Evolutionary conservation across 139 green algal genomes (phyloP), one percentile per base, ranked within the genome.

Genomic region (Astrephomene gubernaculifera): DNA sequence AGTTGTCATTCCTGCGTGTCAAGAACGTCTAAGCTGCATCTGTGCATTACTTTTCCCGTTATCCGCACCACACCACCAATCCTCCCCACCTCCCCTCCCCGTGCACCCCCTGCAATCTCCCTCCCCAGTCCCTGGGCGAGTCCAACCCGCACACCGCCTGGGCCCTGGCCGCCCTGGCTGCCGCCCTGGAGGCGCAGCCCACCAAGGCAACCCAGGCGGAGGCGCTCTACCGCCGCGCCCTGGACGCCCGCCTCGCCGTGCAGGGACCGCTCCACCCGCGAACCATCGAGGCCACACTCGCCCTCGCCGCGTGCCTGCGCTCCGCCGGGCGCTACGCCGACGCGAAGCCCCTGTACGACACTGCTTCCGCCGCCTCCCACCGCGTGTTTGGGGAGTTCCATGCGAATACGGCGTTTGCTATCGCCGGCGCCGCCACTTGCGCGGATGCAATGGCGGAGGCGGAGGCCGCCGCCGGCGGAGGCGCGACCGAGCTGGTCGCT

Each of bases 381-480:
- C 78, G 63, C 31, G 78, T 84, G 10, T 84, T 84, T 25, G 78
- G 78, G 43, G 63, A 84, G 78, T 84, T 67, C 60, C 78, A 84
- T 43, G 63, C 43, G 43, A 14, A n/a, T 63, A 84, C 78, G 33
- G 78, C 78, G 43, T 53, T 21, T 21, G 78, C 43, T 31, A 24
- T 84, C 2, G 38, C 61, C 19, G 63, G 63, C 33, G 78, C 63
- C 33, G 78, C 61, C 78, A 65, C 35, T 5, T 83, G 76, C 65
- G 65, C 76, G 36, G 76, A 83, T 31, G 76, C 39, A 21, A 29
- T 64, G 38, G 38, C 39, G 39, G 76, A 36, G 75, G 75, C 71
- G 44, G 45, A 45, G 4, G 70, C 54, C 27, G 27, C 74, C 25
- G 53, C 38, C 29, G 54, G 27, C 45, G 45, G 33, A 17, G 65